phyloP scores from a whole-genome alignment of 352 stramenopile species.

The Paralagenidium karlingii region DNA sequence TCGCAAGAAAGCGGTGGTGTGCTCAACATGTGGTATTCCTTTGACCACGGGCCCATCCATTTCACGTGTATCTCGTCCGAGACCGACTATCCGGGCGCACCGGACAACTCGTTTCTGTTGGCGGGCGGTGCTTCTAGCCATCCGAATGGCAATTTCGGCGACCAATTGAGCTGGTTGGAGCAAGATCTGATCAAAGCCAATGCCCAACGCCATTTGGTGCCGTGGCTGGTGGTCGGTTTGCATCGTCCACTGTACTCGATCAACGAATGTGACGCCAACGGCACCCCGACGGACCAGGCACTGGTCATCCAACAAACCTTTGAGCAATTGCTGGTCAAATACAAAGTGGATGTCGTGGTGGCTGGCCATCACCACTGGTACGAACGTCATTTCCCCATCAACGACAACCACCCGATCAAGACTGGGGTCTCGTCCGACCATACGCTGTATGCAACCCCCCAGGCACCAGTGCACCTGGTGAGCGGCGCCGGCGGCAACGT shows the following conservation, averaged over 20 bases:
- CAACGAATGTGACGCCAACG: slow-evolving; percentile 2
- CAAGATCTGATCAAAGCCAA: slow-evolving; percentile 40
- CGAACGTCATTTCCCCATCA: slow-evolving; percentile 55
- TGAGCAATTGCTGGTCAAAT: slow-evolving; percentile 75
- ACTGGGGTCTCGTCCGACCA: slow-evolving; percentile 31
- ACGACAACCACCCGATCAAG: slow-evolving; percentile 19
- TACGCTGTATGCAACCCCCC: slow-evolving; percentile 39
- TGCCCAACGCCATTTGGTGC: slow-evolving; percentile 23
- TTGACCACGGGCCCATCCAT: slow-evolving; percentile 70
- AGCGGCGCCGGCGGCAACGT: slow-evolving; percentile 44
- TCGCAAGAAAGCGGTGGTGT: slow-evolving; percentile 33
- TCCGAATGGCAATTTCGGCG: slow-evolving; percentile 31
- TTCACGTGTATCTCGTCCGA: slow-evolving; percentile 78
- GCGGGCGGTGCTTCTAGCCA: too few relatives aligned
- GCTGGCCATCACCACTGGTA: slow-evolving; percentile 81
- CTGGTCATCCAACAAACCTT: slow-evolving; percentile 23
- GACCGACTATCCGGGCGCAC: slow-evolving; percentile 36
- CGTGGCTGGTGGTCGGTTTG: slow-evolving; percentile 66
- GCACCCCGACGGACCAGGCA: slow-evolving; percentile 8
- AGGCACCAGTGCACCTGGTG: slow-evolving; percentile 54
- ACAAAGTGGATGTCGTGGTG: slow-evolving; percentile 78
- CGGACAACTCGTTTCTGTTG: slow-evolving; percentile 21
- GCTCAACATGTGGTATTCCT: slow-evolving; percentile 85
- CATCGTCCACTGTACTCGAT: slow-evolving; percentile 61
- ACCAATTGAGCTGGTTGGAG: slow-evolving; percentile 36